These are phyloP conservation scores for Apiospora marii DNA, from an alignment of 2,329 filamentous ascomycete genomes.

Conservation along the genomic window DNA sequence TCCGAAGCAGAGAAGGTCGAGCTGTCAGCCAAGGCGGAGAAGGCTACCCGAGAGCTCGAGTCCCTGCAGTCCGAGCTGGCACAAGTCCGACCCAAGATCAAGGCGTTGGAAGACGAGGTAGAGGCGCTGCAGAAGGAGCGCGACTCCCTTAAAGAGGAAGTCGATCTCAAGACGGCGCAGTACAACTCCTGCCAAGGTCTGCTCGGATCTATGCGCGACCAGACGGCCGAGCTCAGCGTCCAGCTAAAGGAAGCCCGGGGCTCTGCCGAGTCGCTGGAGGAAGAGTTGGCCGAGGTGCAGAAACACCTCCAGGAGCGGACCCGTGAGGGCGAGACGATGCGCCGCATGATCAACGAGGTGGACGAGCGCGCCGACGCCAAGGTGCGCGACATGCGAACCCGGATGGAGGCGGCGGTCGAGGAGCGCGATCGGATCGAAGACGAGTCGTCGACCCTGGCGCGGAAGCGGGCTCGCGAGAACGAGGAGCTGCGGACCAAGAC, in stretches of 20 bases:
- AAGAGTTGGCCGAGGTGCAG: conserved; percentile 90
- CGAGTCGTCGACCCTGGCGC: conserved; percentile 79
- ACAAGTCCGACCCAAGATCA: conserved; percentile 68
- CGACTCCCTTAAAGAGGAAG: conserved; percentile 75
- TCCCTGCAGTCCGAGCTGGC: conserved; percentile 76
- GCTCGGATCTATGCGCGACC: conserved; percentile 91
- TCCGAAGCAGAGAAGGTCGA: conserved; percentile 83
- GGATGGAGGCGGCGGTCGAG: conserved; percentile 89
- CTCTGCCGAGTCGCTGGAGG: conserved; percentile 85
- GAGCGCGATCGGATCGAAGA: conserved; percentile 94
- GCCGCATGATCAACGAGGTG: conserved; percentile 84
- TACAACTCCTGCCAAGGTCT: conserved; percentile 85
- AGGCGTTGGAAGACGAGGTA: conserved; percentile 77
- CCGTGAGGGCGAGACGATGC: conserved; percentile 94
- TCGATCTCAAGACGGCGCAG: conserved; percentile 84
- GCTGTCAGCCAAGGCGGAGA: conserved; percentile 76
- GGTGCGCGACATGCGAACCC: conserved; percentile 86
- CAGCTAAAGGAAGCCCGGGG: conserved; percentile 90
- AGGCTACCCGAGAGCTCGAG: conserved; percentile 72
- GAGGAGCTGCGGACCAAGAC: conserved; percentile 85
- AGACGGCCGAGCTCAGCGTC: conserved; percentile 84
- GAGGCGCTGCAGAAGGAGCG: conserved; percentile 74
- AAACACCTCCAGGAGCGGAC: conserved; percentile 86
- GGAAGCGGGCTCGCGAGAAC: conserved; percentile 80
- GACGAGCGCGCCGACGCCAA: conserved; percentile 83